These are phyloP conservation scores for Aspergillus sp. DNA, from an alignment of 2,329 filamentous ascomycete species.

Conservation along the genomic window DNA sequence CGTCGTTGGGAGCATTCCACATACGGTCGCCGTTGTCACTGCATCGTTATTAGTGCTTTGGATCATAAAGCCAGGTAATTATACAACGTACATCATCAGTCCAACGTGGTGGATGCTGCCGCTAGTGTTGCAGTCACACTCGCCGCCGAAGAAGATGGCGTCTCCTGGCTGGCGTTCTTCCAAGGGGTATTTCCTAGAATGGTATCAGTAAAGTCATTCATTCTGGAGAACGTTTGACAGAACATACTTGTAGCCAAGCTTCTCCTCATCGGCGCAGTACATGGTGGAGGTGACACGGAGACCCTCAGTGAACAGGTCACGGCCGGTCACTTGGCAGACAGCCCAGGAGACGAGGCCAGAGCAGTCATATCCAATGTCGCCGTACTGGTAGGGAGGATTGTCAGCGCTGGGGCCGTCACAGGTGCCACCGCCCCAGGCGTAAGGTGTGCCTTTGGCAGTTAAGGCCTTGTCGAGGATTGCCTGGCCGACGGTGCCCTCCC, in stretches of 20 bases:
- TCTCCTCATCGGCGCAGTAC: conserved; percentile 25
- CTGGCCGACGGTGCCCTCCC: conserved; percentile 25
- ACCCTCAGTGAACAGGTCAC: conserved; percentile 24
- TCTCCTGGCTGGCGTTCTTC: conserved; percentile 23
- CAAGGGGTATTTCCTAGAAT: conserved; percentile 21
- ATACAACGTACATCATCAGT: conserved; percentile 12
- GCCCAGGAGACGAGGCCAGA: conserved; percentile 29
- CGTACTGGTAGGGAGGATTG: conserved; percentile 24
- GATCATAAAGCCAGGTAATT: background rate
- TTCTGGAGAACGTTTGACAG: too few relatives aligned
- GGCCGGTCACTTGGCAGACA: conserved; percentile 29
- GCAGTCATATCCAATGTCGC: conserved; percentile 28
- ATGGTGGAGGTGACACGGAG: conserved; percentile 24
- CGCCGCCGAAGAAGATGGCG: conserved; percentile 25
- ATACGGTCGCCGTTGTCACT: conserved; percentile 26
- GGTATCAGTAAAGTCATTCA: background rate
- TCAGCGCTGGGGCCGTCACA: conserved; percentile 26
- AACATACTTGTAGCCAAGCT: conserved; percentile 22
- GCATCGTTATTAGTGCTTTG: background rate
- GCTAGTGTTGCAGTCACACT: conserved; percentile 8
- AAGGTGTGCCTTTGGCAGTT: conserved; percentile 45
- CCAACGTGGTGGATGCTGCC: conserved; percentile 12
- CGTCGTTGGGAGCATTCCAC: conserved; percentile 29
- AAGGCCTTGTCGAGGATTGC: conserved; percentile 49
- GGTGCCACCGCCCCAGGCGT: conserved; percentile 29